phyloP scores from a whole-genome alignment of 345 rosid genomes.

The Gossypium raimondii region DNA sequence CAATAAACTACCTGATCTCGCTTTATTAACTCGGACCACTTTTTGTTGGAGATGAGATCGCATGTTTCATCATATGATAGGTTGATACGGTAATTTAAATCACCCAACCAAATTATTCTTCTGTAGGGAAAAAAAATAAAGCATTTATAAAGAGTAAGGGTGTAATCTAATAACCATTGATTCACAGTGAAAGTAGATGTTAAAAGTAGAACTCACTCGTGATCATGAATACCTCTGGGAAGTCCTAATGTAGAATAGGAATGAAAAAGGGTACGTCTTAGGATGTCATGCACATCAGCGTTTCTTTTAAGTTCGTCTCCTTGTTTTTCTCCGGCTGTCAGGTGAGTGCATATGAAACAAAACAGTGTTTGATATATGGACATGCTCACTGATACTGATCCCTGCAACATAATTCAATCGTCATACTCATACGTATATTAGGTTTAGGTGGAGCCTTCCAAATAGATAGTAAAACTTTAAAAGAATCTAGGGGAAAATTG shows the following conservation, averaged over 20 bases:
- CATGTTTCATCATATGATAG: conserved; percentile 56
- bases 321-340: conserved; percentile 86
- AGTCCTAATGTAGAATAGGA: conserved; percentile 47
- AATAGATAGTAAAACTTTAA: background rate
- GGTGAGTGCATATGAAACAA: conserved; percentile 78
- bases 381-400: conserved; percentile 91
- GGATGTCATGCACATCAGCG: conserved; percentile 83
- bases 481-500: background rate
- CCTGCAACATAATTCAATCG: conserved; percentile 43
- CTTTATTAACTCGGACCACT: conserved; percentile 68
- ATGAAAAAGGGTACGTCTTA: conserved; percentile 64
- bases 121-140: conserved; percentile 43
- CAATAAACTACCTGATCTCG: conserved; percentile 54
- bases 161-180: background rate
- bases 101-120: conserved; percentile 84
- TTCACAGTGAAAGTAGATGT: background rate
- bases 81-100: conserved; percentile 86
- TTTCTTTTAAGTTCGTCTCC: conserved; percentile 85
- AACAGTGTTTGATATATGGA: conserved; percentile 79
- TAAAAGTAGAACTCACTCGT: conserved; percentile 54
- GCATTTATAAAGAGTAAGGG: background rate
- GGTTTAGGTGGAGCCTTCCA: background rate
- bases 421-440: background rate
- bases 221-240: conserved; percentile 66
- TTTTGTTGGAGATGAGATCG: conserved; percentile 53